phyloP scores from a whole-genome alignment of 768 basidiomycete species.

The Cubamyces lactineus region DNA sequence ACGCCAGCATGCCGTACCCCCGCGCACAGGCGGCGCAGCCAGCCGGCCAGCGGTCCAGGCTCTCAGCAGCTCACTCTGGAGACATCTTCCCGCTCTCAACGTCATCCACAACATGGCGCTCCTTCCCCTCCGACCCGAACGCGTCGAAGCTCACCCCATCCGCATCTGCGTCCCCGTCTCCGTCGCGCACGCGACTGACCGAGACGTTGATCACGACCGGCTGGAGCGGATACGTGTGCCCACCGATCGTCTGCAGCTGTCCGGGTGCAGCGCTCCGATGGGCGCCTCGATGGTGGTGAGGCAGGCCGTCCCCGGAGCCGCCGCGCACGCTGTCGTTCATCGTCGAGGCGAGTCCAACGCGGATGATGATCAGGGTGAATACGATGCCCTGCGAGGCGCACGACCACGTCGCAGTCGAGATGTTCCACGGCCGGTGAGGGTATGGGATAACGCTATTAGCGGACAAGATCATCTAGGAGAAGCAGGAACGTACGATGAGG shows the following conservation, averaged over 20 bases:
- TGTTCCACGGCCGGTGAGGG: background rate
- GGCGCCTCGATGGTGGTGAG: background rate
- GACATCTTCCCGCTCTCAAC: conserved; percentile 19
- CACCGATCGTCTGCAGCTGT: conserved; percentile 11
- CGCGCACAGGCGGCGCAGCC: too few relatives aligned
- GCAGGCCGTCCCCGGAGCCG: background rate
- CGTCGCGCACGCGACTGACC: conserved; percentile 20
- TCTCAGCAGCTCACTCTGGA: background rate
- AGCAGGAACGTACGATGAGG: conserved; percentile 15
- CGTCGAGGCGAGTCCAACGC: conserved; percentile 23
- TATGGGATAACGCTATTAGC: background rate
- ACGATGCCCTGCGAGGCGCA: conserved; percentile 15
- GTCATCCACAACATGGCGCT: background rate
- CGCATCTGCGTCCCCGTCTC: background rate
- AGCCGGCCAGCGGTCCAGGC: too few relatives aligned
- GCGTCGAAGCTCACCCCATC: conserved; percentile 11
- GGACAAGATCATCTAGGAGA: too few relatives aligned
- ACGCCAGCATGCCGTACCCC: too few relatives aligned
- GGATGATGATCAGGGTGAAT: conserved; percentile 26
- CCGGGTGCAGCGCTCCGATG: background rate
- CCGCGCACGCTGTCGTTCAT: conserved; percentile 15
- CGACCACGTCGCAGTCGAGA: background rate
- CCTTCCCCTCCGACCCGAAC: conserved; percentile 17
- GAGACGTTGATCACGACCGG: conserved; percentile 25
- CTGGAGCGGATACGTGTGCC: conserved; percentile 16